These are phyloP conservation scores for Glycine soja DNA, from an alignment of 306 rosid species.

Conservation along the genomic window DNA sequence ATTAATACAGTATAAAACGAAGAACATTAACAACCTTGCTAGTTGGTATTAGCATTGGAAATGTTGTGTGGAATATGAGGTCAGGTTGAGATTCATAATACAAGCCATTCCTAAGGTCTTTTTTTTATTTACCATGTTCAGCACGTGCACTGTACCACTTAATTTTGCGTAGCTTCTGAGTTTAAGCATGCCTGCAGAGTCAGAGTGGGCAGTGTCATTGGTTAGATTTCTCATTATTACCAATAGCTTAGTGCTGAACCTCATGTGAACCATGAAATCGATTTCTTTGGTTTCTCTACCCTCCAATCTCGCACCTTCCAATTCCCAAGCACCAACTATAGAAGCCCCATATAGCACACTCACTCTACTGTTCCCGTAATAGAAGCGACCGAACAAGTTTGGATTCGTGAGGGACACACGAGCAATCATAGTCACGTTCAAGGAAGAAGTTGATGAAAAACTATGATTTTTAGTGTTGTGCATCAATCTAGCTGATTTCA, in stretches of 20 bases:
- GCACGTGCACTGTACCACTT: constrained; percentile 53
- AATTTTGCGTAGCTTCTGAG: constrained; percentile 53
- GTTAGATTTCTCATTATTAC: not conserved
- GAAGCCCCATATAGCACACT: constrained; percentile 46
- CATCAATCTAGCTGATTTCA: constrained; percentile 47
- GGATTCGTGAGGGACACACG: constrained; percentile 50
- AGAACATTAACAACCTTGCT: not conserved
- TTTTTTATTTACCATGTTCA: constrained; percentile 50
- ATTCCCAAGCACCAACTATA: constrained; percentile 43
- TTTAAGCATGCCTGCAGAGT: constrained; percentile 45
- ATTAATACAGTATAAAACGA: not conserved
- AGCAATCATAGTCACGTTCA: constrained; percentile 51
- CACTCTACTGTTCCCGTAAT: constrained; percentile 39
- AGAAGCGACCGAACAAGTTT: constrained; percentile 59
- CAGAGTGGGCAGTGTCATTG: constrained; percentile 1
- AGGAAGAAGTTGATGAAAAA: constrained; percentile 30
- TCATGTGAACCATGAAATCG: constrained; percentile 41
- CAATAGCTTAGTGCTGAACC: constrained; percentile 31
- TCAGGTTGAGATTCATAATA: constrained; percentile 52
- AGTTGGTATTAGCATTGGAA: constrained; percentile 19
- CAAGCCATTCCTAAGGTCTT: constrained; percentile 56
- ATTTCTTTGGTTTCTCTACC: constrained; percentile 46
- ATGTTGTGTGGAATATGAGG: constrained; percentile 42
- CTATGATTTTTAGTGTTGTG: not conserved
- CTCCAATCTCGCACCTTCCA: constrained; percentile 22